Evolutionary conservation across 257 asterid species (phyloP).

Genomic region (Eustoma russellianum): DNA sequence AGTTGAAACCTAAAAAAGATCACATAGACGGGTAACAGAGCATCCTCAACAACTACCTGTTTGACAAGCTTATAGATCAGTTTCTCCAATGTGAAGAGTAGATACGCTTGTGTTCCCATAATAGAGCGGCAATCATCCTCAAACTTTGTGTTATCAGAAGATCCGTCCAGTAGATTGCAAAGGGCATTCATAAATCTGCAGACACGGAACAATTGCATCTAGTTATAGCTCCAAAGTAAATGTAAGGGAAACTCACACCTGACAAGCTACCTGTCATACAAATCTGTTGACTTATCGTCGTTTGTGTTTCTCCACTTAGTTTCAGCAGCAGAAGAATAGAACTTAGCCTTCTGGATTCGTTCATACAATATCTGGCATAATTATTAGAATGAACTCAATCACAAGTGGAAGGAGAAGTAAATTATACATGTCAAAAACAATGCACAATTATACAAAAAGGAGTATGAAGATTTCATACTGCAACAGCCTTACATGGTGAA

Average conservation of each 20-base stretch:
- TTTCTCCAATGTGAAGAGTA: conserved; percentile 86
- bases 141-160: conserved; percentile 72
- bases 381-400: conserved; percentile 12
- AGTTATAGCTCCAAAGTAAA: conserved; percentile 12
- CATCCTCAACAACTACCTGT: conserved; percentile 40
- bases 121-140: conserved; percentile 96
- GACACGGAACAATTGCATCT: conserved; percentile 16
- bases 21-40: conserved; percentile 1
- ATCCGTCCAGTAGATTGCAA: conserved; percentile 64
- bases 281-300: conserved; percentile 37
- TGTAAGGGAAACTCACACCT: neutral
- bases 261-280: conserved; percentile 57
- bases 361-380: conserved; percentile 65
- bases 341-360: conserved; percentile 71
- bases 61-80: conserved; percentile 81
- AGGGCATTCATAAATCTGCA: conserved; percentile 81
- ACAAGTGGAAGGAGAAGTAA: conserved; percentile 7
- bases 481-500: conserved; percentile 57
- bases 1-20: neutral
- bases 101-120: conserved; percentile 80
- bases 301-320: conserved; percentile 58
- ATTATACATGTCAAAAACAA: conserved; percentile 4
- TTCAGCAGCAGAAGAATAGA: conserved; percentile 63
- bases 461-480: conserved; percentile 1
- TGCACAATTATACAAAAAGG: neutral